phyloP scores from a whole-genome alignment of 352 stramenopile genomes.

The Thraustotheca clavata region DNA sequence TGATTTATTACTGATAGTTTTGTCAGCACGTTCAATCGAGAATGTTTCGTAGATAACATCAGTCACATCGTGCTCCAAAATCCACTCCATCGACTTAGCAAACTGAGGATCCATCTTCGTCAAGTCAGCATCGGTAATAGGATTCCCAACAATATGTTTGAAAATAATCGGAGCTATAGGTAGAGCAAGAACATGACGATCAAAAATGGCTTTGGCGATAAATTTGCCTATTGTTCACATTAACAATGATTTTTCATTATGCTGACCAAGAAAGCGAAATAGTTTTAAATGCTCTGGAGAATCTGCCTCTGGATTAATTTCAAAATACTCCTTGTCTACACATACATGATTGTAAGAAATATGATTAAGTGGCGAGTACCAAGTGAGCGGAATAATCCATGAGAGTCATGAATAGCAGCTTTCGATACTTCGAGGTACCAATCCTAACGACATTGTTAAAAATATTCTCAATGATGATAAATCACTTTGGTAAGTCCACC shows the following conservation, averaged over 20 bases:
- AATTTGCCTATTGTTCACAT: slow-evolving; percentile 40
- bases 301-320: slow-evolving; percentile 37
- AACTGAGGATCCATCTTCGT: slow-evolving; percentile 67
- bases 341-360: not conserved
- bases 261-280: slow-evolving; percentile 42
- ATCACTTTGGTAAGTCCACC: slow-evolving; percentile 71
- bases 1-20: not conserved
- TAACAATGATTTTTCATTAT: not conserved
- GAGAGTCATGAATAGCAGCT: slow-evolving; percentile 28
- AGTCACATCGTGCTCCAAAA: slow-evolving; percentile 74
- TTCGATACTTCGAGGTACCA: slow-evolving; percentile 80
- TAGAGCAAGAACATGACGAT: slow-evolving; percentile 72
- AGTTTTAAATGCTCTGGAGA: slow-evolving; percentile 31
- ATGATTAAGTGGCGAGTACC: not conserved
- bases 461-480: not conserved
- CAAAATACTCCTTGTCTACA: slow-evolving; percentile 37
- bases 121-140: slow-evolving; percentile 49
- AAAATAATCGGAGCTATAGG: slow-evolving; percentile 66
- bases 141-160: slow-evolving; percentile 52
- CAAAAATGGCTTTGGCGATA: slow-evolving; percentile 79
- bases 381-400: slow-evolving; percentile 32
- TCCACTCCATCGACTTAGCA: slow-evolving; percentile 74
- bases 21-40: slow-evolving; percentile 34
- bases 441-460: slow-evolving; percentile 26
- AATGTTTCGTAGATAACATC: slow-evolving; percentile 82